A percentile compares a stretch with the other conserved stretches of the same genome.
phyloP scores from a whole-genome alignment of 164 flowering plant genomes.

The Liriodendron chinense region DNA sequence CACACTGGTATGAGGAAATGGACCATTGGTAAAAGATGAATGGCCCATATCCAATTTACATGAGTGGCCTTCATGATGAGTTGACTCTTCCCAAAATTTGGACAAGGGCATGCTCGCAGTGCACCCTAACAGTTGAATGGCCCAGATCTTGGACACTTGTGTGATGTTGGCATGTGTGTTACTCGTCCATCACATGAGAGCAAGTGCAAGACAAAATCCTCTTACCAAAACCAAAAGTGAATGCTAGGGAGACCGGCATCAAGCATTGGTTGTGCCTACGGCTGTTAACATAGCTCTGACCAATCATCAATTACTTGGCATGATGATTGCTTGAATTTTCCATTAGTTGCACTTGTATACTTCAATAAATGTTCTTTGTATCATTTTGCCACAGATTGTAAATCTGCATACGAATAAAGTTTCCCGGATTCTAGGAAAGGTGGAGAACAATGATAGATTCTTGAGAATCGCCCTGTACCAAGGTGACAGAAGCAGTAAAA shows the following conservation, averaged over 20 bases:
- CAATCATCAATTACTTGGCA: neutral
- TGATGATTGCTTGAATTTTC: neutral
- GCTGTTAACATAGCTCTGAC: too few species aligned
- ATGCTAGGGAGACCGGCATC: too few species aligned
- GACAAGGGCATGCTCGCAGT: neutral
- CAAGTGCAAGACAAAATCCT: neutral
- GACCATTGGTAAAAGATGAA: neutral
- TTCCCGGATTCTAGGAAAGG: conserved; percentile 92
- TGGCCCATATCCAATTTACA: neutral
- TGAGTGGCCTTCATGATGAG: neutral
- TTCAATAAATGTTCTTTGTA: neutral
- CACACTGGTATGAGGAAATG: too few species aligned
- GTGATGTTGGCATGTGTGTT: neutral
- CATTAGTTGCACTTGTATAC: neutral
- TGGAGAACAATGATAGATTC: conserved; percentile 95
- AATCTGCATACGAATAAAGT: conserved; percentile 93
- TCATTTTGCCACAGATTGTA: conserved; percentile 48
- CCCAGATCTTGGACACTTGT: neutral
- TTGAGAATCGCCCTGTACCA: conserved; percentile 89
- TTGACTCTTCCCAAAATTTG: too few species aligned
- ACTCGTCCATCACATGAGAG: neutral
- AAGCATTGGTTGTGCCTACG: too few species aligned
- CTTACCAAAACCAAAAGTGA: too few species aligned
- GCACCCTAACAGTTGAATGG: neutral
- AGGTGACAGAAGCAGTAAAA: conserved; percentile 90